Conservation (phyloP, 2,329 filamentous ascomycete genomes). For the Allantophomopsis cytisporea region DNA sequence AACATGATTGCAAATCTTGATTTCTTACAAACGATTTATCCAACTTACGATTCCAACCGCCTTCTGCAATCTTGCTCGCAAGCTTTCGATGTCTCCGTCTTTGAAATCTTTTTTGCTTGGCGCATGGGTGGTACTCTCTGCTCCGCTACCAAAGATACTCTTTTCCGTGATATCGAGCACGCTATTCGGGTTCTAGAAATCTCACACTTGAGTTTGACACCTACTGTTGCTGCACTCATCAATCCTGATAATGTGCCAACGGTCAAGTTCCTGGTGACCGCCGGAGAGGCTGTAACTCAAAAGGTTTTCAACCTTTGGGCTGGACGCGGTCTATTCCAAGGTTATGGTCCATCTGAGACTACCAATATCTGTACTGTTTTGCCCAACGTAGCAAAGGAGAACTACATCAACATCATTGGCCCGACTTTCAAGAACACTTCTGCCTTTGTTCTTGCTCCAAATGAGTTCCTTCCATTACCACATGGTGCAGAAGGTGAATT, state of each 20-base stretch:
- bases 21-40: slow-evolving; percentile 52
- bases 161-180: slow-evolving; percentile 60
- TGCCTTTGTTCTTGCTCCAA: slow-evolving; percentile 14
- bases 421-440: slow-evolving; percentile 64
- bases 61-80: slow-evolving; percentile 75
- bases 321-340: slow-evolving; percentile 56
- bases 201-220: slow-evolving; percentile 76
- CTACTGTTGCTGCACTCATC: slow-evolving; percentile 70
- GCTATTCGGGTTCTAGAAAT: slow-evolving; percentile 48
- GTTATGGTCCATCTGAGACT: slow-evolving; percentile 75
- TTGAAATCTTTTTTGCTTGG: slow-evolving; percentile 85
- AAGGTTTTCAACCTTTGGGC: slow-evolving; percentile 60
- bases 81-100: slow-evolving; percentile 78
- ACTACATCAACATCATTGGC: slow-evolving; percentile 66
- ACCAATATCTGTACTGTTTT: slow-evolving; percentile 80
- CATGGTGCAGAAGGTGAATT: slow-evolving; percentile 67
- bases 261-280: slow-evolving; percentile 66
- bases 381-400: slow-evolving; percentile 35
- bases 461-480: slow-evolving; percentile 41
- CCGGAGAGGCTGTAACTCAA: slow-evolving; percentile 67
- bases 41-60: slow-evolving; percentile 29
- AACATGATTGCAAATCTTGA: slow-evolving; percentile 69
- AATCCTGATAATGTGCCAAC: slow-evolving; percentile 52
- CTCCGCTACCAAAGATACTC: slow-evolving; percentile 56
- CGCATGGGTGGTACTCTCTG: slow-evolving; percentile 66